Conservation (phyloP, 1,284 basidiomycete genomes). For the Boletus austroedulis region DNA sequence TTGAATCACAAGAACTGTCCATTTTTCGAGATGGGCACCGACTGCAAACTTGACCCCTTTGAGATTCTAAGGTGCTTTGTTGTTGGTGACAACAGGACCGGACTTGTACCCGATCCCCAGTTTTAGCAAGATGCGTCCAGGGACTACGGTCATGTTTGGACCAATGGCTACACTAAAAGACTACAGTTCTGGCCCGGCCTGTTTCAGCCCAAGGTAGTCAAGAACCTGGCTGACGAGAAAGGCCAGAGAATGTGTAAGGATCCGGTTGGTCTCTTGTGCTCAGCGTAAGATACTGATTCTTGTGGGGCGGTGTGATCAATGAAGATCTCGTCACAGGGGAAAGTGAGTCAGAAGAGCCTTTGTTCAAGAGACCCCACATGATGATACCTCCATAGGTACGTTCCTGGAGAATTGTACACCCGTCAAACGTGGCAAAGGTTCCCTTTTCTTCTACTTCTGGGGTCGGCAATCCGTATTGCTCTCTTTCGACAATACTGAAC, state of each 20-base stretch:
- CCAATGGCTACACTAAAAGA: conserved; percentile 65
- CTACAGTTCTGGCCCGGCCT: conserved; percentile 43
- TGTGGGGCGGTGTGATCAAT: conserved; percentile 49
- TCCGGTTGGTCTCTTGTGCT: not conserved
- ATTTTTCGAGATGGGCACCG: conserved; percentile 53
- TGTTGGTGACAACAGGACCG: conserved; percentile 49
- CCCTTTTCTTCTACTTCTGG: conserved; percentile 60
- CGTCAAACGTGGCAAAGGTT: conserved; percentile 45
- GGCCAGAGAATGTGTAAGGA: conserved; percentile 62
- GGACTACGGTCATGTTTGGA: conserved; percentile 70
- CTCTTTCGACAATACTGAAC: not conserved
- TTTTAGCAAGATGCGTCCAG: conserved; percentile 63
- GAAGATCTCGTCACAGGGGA: conserved; percentile 69
- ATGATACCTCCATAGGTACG: conserved; percentile 47
- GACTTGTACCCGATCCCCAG: conserved; percentile 58
- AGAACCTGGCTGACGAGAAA: conserved; percentile 62
- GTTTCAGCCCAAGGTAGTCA: conserved; percentile 56
- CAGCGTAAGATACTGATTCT: not conserved
- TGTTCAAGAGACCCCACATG: not conserved
- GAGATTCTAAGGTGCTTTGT: conserved; percentile 69
- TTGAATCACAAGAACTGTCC: conserved; percentile 64
- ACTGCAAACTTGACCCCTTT: conserved; percentile 59
- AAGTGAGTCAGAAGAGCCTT: conserved; percentile 37
- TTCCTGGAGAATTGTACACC: conserved; percentile 56
- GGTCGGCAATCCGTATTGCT: conserved; percentile 36